Evolutionary conservation across 768 basidiomycete genomes (phyloP), one percentile per base, ranked within the genome.

Genomic region (Kwoniella sp.): DNA sequence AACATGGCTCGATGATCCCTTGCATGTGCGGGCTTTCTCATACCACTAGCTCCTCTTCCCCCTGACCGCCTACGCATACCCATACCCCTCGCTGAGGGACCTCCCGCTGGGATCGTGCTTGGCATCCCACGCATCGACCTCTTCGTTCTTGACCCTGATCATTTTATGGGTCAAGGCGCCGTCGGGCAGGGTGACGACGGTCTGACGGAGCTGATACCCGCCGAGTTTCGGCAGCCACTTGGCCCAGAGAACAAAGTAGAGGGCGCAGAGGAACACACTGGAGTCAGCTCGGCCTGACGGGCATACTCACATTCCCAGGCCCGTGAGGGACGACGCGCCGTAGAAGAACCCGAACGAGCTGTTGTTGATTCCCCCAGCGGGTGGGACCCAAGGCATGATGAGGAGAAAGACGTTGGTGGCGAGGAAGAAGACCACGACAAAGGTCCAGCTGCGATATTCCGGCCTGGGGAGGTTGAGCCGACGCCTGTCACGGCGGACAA

Each of bases 121-220:
- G 8, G 39, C 39, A 38, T 60, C 59, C 59, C 59, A 60, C 8
- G 19, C 34, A 7, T 56, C 53, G 5, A 60, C 29, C n/a, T 60
- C 59, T 2, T 46, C 53, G 26, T 60, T 60, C 10, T 33, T 51
- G 7, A 60, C 41, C 23, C 56, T 55, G 49, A 56, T 45, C 34
- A 60, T 26, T 31, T 51, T 29, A 26, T 60, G 56, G 0, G 52
- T 27, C 3, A 62, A 5, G 10, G 61, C 59, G 9, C 67, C 67
- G 26, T 56, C 67, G 8, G 48, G 49, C 3, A 65, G 40, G 15
- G 40, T 34, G 12, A 57, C 27, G 7, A 62, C 59, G 31, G 58
- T 56, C 28, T 79, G 77, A 1, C 78, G 74, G 6, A 80, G 71
- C 42, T 78, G 76, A 53, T 81, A 81, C 0, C 77, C 76, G 8